phyloP scores from a whole-genome alignment of 208 protist genomes.

The Acanthamoeba castellanii region DNA sequence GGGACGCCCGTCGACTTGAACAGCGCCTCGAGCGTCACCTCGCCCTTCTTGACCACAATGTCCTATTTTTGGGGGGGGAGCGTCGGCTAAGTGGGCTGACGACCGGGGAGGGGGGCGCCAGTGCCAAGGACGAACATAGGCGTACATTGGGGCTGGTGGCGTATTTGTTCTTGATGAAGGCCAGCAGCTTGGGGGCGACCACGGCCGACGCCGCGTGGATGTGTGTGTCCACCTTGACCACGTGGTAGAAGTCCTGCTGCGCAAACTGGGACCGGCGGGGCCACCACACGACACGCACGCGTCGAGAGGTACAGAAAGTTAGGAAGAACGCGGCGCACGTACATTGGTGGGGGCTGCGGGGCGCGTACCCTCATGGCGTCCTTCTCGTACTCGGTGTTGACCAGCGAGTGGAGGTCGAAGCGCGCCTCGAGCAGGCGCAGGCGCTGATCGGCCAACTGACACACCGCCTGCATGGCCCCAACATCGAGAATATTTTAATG shows the following conservation, averaged over 20 bases:
- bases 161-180: slow-evolving; percentile 96
- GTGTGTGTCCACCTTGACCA: slow-evolving; percentile 98
- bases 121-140: neutral
- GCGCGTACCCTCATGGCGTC: slow-evolving; percentile 62
- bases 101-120: too few species aligned
- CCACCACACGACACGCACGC: neutral
- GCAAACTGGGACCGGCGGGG: neutral
- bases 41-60: slow-evolving; percentile 91
- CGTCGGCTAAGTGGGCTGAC: too few species aligned
- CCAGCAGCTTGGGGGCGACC: slow-evolving; percentile 94
- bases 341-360: neutral
- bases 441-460: slow-evolving; percentile 8
- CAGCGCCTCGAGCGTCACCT: slow-evolving; percentile 87
- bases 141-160: slow-evolving; percentile 86
- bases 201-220: slow-evolving; percentile 97
- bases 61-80: slow-evolving; percentile 87
- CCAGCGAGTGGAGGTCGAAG: slow-evolving; percentile 94
- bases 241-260: slow-evolving; percentile 96
- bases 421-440: slow-evolving; percentile 51
- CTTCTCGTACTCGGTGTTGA: slow-evolving; percentile 93
- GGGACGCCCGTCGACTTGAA: slow-evolving; percentile 87
- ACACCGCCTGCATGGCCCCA: neutral
- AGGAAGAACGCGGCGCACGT: slow-evolving; percentile 23
- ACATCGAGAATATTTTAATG: neutral
- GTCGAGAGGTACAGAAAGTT: neutral